Evolutionary conservation across 768 basidiomycete species (phyloP), one percentile per base, ranked within the genome.

Genomic region (Hericium alpestre): DNA sequence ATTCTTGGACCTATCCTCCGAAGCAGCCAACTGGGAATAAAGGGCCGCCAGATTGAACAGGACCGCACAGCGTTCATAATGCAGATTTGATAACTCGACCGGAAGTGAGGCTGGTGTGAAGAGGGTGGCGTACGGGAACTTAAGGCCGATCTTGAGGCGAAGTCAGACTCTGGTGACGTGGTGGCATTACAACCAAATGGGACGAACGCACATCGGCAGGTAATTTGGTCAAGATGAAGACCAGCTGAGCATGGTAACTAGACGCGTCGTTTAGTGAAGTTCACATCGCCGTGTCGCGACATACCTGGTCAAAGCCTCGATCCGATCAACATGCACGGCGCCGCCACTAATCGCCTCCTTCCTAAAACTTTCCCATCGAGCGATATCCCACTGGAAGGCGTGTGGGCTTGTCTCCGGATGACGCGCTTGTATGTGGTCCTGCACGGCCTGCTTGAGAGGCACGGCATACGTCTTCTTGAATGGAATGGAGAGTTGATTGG

Each of bases 211-310:
- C 94, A 69, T 95, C 84, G 7, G 78, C 71, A 2, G 95, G 94
- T 7, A 98, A 73, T 67, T 97, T 97, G 12, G 85, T 83, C 59
- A 90, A 70, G 37, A 93, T 79, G 59, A 87, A 93, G 0, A 84
- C 75, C 39, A 97, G 81, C 66, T 95, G 94, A 3, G 92, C 89
- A 63, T 96, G 89, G 67, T 98, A 98, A 48, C 95, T 97, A 62
- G 47, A 46, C 59, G 46, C 55, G 47, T 52, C 60, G 56, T 63
- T 59, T 32, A 25, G 27, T 38, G 25, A 27, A 58, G 58, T 56
- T 40, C 12, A 56, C 38, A 15, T 13, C 16, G 41, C 12, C 20
- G 32, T 38, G 40, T 38, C 59, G 55, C 43, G 53, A 78, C 83
- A 59, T 63, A 93, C 93, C 76, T 75, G 55, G 86, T 64, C 49